Conservation (phyloP, 306 rosid genomes). For the Rosa persica region DNA sequence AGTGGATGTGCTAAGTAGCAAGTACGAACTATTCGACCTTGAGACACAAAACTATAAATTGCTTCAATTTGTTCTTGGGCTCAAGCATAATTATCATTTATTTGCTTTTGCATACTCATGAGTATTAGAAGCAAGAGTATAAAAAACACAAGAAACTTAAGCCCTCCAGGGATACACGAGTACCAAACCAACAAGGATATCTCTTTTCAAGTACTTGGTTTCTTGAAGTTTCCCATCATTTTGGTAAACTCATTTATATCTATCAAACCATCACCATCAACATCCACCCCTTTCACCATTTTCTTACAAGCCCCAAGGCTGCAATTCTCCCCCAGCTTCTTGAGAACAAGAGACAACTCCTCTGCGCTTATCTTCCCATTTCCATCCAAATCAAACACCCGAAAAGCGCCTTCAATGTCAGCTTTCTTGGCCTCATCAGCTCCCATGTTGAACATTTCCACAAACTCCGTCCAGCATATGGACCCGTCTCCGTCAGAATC, state of each 20-base stretch:
- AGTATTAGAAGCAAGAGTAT: constrained; percentile 8
- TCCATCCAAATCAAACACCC: constrained; percentile 69
- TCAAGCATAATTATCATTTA: background rate
- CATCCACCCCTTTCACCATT: constrained; percentile 71
- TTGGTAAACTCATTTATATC: constrained; percentile 62
- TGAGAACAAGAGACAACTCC: constrained; percentile 58
- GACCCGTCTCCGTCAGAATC: constrained; percentile 76
- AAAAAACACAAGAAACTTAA: background rate
- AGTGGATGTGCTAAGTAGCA: too few species aligned
- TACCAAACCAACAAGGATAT: background rate
- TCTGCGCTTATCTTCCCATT: constrained; percentile 82
- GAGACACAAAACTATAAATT: too few species aligned
- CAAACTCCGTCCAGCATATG: constrained; percentile 62
- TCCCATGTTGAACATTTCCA: constrained; percentile 48
- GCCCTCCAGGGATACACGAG: background rate
- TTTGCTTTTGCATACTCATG: background rate
- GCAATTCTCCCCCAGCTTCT: constrained; percentile 57
- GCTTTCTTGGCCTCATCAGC: constrained; percentile 37
- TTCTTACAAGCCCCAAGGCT: constrained; percentile 53
- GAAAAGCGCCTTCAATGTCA: constrained; percentile 61
- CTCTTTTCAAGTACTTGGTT: constrained; percentile 20
- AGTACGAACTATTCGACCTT: background rate
- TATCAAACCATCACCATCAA: constrained; percentile 70
- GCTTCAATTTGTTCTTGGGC: background rate
- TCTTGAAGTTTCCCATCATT: constrained; percentile 62